These are phyloP conservation scores for Saccharomycopsis guyanensis DNA, from an alignment of 805 yeast genomes.

Conservation along the genomic window DNA sequence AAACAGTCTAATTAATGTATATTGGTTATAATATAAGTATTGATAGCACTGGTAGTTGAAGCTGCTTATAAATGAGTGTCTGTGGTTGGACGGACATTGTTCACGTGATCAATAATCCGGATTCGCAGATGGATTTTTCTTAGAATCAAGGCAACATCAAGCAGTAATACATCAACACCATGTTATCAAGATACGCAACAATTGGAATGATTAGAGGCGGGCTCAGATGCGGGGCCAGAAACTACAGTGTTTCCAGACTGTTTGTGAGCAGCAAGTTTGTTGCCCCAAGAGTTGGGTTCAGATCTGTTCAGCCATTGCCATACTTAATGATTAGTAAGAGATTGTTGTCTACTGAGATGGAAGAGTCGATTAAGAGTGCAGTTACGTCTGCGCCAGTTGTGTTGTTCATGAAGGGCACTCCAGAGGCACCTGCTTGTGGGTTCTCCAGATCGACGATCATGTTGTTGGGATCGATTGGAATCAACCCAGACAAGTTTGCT, in stretches of 20 bases:
- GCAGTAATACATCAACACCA: no score
- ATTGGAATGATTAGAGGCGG: neutral
- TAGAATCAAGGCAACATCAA: no score
- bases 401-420: constrained; percentile 97
- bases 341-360: constrained; percentile 68
- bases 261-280: neutral
- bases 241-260: neutral
- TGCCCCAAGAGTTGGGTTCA: neutral
- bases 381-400: constrained; percentile 89
- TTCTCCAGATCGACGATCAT: constrained; percentile 93
- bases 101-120: no score
- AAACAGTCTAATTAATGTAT: no score
- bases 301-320: neutral
- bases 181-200: neutral
- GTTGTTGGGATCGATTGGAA: constrained; percentile 92
- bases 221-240: neutral
- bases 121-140: no score
- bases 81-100: neutral
- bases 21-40: neutral
- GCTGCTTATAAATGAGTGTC: neutral
- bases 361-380: constrained; percentile 78
- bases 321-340: constrained; percentile 27
- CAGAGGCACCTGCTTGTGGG: constrained; percentile 97
- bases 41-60: neutral
- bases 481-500: constrained; percentile 92